Base-by-base conservation (phyloP, 768 basidiomycete genomes). In the Lactarius quietus region DNA sequence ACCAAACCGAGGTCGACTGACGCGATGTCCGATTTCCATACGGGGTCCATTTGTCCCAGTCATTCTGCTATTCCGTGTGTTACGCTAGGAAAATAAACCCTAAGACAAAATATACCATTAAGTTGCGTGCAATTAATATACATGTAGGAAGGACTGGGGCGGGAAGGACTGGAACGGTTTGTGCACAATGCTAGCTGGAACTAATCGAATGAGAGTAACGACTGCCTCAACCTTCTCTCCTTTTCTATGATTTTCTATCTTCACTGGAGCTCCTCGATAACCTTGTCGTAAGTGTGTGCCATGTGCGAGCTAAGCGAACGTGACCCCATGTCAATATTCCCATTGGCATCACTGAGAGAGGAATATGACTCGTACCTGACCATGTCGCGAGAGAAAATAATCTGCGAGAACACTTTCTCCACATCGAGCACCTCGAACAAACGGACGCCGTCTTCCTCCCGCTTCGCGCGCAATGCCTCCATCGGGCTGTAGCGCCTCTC, bases 311-410 rank as follows among this genome's bases (percentile, higher is more conserved):
- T 88, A 69, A 9, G 64, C 38, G 23, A 38, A 12, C n/a, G 10
- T 38, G 39, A 28, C 36, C 38, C 56, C 10, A 26, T 26, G 45
- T 62, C 41, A 63, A 48, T 48, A 63, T 20, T 61, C 48, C 15
- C 20, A 15, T 29, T 45, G 35, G 45, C 12, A n/a, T 51, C 33
- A 51, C 28, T 48, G 57, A 67, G 9, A 26, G 29, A 31, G n/a
- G 29, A 17, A 28, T 45, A 18, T 18, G 18, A 28, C 12, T 77
- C 83, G 39, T 68, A 88, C 89, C 85, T 87, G 66, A 94, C 78
- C 92, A 94, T 93, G 72, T 90, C 88, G 73, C 81, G 81, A 38
- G 90, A 85, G 76, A 93, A 93, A 7, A 92, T 83, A 63, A 93
- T 84, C 75, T 93, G 90, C 18, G 81, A 82, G 72, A 93, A 94